Evolutionary conservation across 345 rosid species (phyloP).

Genomic region (Eucalyptus albens): DNA sequence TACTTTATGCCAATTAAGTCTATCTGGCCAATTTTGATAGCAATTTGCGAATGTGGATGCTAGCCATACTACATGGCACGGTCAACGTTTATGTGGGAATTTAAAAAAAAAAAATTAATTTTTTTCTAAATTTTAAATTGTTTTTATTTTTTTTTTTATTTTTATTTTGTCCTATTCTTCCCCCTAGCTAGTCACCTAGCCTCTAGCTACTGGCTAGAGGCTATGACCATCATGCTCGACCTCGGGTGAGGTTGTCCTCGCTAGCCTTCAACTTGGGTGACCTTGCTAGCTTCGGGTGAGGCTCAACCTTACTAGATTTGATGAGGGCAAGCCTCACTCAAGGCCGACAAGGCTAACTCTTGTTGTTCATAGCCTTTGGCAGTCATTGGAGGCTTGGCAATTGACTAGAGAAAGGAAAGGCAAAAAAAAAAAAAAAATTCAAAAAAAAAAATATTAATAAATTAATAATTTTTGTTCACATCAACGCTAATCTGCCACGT

Average conservation of each 20-base stretch:
- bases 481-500: fast-evolving
- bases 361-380: too few species aligned
- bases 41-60: too few species aligned
- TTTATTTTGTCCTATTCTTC: too few species aligned
- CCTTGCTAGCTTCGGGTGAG: too few species aligned
- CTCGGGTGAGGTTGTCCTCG: fast-evolving
- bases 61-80: fast-evolving
- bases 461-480: too few species aligned
- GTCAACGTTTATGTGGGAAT: fast-evolving
- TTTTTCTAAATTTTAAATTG: too few species aligned
- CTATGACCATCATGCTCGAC: fast-evolving
- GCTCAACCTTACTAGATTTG: fast-evolving
- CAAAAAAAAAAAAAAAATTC: too few species aligned
- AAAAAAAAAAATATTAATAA: too few species aligned
- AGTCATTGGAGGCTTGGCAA: fast-evolving
- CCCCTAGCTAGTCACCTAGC: fast-evolving
- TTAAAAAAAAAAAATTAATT: too few species aligned
- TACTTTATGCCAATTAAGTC: fast-evolving
- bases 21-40: fast-evolving
- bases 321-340: fast-evolving
- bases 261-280: fast-evolving
- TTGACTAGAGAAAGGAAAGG: too few species aligned
- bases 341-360: too few species aligned
- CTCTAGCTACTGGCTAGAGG: fast-evolving
- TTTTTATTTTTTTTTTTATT: too few species aligned